Evolutionary conservation across 805 yeast genomes (phyloP), one percentile per base, ranked within the genome.

Genomic region (Nakazawaea laoshanensis): DNA sequence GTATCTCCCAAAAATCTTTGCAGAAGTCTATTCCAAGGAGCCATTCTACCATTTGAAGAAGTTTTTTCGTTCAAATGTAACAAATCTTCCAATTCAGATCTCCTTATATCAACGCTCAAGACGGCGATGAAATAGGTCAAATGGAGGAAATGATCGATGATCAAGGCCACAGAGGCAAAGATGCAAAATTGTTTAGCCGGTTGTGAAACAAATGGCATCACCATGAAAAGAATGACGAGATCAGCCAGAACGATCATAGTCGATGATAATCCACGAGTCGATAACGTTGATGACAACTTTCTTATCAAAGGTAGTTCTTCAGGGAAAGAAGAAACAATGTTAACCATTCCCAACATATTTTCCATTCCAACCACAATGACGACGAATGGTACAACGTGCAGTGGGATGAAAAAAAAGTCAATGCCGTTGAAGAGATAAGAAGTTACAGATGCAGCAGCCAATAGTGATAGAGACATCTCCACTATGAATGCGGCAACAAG

Each of bases 51-150:
- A n/a, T 11, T 19, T n/a, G 28, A 6, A 12, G 18, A 6, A 11
- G 5, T 8, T 13, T 24, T 17, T 7, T 29, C 27, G 20, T 14
- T 25, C 3, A 33, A 36, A 16, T 42, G 31, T 30, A 70, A 48
- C 9, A 76, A 48, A 39, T 77, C 85, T 11, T 68, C 68, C 12
- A 78, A 60, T 42, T 79, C 88, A 18, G 69, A 50, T 34, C 85
- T 63, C 29, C 77, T 67, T 19, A 77, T 55, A 54, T 85, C 94
- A 24, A 84, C 69, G 12, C 79, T 65, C 19, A 83, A 55, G 2
- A 82, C 72, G 0, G 86, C 74, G 2, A 76, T 59, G 38, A 82
- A 70, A 50, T 64, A 83, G 1, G 88, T 70, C 30, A 74, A 47
- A 42, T 77, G 85, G 24, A 84, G 55, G 4, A 67, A 36, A 46